These are phyloP conservation scores for Tripidium arundinaceum DNA, from an alignment of 202 grass and related monocot genomes.

Conservation along the genomic window DNA sequence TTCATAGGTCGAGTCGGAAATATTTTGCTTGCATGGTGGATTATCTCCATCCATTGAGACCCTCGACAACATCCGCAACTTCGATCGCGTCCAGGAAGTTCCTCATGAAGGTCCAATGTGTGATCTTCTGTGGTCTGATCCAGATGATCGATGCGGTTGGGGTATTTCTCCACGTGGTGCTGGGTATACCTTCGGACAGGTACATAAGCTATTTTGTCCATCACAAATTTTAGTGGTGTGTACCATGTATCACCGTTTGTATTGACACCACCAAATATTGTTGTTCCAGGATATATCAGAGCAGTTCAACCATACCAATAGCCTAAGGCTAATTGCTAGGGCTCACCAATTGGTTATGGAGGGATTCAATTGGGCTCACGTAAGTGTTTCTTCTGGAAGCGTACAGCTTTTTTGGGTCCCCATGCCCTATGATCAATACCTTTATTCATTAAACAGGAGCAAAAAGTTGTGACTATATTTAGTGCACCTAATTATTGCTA, in stretches of 20 bases:
- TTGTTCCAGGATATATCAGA: conserved; percentile 90
- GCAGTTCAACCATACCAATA: conserved; percentile 99
- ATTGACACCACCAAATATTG: conserved; percentile 23
- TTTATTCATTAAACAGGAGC: conserved; percentile 63
- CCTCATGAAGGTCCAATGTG: conserved; percentile 80
- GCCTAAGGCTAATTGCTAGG: conserved; percentile 89
- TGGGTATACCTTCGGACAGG: conserved; percentile 76
- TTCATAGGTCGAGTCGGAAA: conserved; percentile 89
- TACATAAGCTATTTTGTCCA: conserved; percentile 5
- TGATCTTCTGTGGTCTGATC: conserved; percentile 81
- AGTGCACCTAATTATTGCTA: conserved; percentile 99
- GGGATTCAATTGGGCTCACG: conserved; percentile 98
- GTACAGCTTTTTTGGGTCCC: background rate
- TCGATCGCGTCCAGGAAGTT: conserved; percentile 79
- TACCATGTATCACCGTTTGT: background rate
- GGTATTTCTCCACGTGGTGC: conserved; percentile 80
- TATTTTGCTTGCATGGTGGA: conserved; percentile 82
- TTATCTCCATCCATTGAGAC: conserved; percentile 79
- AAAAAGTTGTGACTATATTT: conserved; percentile 99
- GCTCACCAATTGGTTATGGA: conserved; percentile 99
- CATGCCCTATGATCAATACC: conserved; percentile 17
- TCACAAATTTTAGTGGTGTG: background rate
- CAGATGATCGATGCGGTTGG: conserved; percentile 72
- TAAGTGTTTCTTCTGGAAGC: conserved; percentile 41
- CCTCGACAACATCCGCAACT: conserved; percentile 60